phyloP scores from a whole-genome alignment of 371 early-diverging fungal species.

The Haplosporangium sp. region DNA sequence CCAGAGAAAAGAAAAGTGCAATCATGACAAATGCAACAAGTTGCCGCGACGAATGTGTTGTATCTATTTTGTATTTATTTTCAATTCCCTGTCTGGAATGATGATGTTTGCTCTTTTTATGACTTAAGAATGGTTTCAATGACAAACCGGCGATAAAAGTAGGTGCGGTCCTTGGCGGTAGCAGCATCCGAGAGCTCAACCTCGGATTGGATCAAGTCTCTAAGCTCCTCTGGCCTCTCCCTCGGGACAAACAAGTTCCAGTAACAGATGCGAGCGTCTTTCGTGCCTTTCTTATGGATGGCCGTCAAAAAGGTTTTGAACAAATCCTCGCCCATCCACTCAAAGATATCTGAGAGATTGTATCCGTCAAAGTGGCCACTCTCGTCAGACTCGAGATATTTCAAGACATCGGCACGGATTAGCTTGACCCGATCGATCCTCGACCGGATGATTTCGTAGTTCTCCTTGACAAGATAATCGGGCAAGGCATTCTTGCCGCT shows the following conservation, averaged over 20 bases:
- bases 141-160: conserved; percentile 55
- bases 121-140: conserved; percentile 50
- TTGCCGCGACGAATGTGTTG: background rate
- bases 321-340: conserved; percentile 53
- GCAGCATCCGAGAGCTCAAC: conserved; percentile 44
- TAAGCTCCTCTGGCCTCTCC: conserved; percentile 48
- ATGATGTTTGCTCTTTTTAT: background rate
- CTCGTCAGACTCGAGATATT: conserved; percentile 53
- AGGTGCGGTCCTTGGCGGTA: conserved; percentile 53
- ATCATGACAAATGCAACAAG: no score
- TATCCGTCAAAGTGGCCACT: conserved; percentile 53
- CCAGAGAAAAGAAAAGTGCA: no score
- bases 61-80: background rate
- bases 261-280: conserved; percentile 50
- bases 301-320: conserved; percentile 48
- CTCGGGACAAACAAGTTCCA: conserved; percentile 56
- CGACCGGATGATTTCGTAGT: conserved; percentile 49
- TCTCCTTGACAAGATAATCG: conserved; percentile 41
- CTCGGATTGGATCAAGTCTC: conserved; percentile 45
- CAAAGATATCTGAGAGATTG: conserved; percentile 54
- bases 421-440: conserved; percentile 46
- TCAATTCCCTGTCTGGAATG: background rate
- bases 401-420: conserved; percentile 48
- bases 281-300: conserved; percentile 51
- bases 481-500: conserved; percentile 42